Evolutionary conservation across 345 rosid genomes (phyloP), one percentile per base, ranked within the genome.

Genomic region (Schrenkiella parvula): DNA sequence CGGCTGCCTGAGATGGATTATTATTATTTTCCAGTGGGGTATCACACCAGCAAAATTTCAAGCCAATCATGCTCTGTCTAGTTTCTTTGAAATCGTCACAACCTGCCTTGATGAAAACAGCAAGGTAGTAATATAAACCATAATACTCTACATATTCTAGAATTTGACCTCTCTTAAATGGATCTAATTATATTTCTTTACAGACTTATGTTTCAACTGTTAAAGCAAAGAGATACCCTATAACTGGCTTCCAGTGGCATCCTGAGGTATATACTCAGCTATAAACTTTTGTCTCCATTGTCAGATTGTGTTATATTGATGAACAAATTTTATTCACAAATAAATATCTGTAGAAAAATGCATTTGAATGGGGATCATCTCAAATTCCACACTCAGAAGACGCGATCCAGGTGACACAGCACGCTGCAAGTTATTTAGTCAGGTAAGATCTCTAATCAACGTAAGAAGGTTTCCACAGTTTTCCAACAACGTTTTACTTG

Each of bases 201-300:
- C 83, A 91, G 96, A 87, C 75, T 18, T 93, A 91, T 82, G 95
- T 93, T 73, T 93, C 98, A 55, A 91, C 97, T 8, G 88, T 81
- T 17, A 83, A 93, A 84, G 91, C 96, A 8, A 67, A 68, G 68
- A 74, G 38, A 76, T 93, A 89, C 69, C 98, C 98, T 5, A 82
- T 93, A 65, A 89, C 91, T 66, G 98, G 83, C 54, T 91, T 93
- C 80, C 98, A 89, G 42, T 93, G 96, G 97, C 96, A 93, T 78
- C 97, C 97, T 14, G 92, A 93, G 96, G 98, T 91, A 86, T 66
- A 55, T 10, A 21, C 12, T 18, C 46, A 41, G 38, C 7, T 51
- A 18, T 37, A 29, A 5, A 29, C 68, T 39, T 18, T 12, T 18
- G 17, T 56, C 6, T 50, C 31, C 32, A 34, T 48, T 37, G 14